These are phyloP conservation scores for Tolypocladium guangdongense DNA, from an alignment of 2,329 filamentous ascomycete genomes.

Conservation along the genomic window DNA sequence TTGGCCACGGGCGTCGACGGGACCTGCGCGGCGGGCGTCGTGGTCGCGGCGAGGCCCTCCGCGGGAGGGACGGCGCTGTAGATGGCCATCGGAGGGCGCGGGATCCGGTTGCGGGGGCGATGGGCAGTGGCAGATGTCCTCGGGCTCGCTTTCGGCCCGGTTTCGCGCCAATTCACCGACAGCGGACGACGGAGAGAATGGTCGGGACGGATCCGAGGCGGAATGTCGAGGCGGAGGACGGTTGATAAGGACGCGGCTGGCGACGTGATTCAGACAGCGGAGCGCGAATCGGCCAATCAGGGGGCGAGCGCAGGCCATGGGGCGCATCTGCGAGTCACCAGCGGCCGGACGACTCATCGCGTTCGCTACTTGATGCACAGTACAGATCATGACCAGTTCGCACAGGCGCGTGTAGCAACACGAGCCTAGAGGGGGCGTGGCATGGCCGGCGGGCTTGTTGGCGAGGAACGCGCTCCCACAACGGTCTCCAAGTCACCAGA, in stretches of 20 bases:
- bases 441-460: slow-evolving; percentile 27
- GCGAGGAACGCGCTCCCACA: too few species aligned
- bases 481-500: too few species aligned
- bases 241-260: neutral
- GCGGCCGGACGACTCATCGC: too few species aligned
- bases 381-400: neutral
- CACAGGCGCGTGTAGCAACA: neutral
- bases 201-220: neutral
- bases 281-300: slow-evolving; percentile 14
- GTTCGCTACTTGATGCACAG: too few species aligned
- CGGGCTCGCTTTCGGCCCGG: neutral
- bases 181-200: neutral
- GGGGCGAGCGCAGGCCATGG: slow-evolving; percentile 20
- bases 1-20: slow-evolving; percentile 14
- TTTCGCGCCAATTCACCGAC: neutral
- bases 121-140: neutral
- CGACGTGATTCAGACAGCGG: too few species aligned
- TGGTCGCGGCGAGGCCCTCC: slow-evolving; percentile 17
- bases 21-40: slow-evolving; percentile 8
- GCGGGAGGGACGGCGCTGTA: slow-evolving; percentile 40
- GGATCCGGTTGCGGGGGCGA: neutral
- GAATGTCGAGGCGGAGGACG: neutral
- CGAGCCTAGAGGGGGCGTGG: too few species aligned
- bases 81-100: slow-evolving; percentile 31
- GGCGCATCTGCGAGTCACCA: neutral